Evolutionary conservation across 116 monocot species (phyloP).

Genomic region (Posidonia oceanica): DNA sequence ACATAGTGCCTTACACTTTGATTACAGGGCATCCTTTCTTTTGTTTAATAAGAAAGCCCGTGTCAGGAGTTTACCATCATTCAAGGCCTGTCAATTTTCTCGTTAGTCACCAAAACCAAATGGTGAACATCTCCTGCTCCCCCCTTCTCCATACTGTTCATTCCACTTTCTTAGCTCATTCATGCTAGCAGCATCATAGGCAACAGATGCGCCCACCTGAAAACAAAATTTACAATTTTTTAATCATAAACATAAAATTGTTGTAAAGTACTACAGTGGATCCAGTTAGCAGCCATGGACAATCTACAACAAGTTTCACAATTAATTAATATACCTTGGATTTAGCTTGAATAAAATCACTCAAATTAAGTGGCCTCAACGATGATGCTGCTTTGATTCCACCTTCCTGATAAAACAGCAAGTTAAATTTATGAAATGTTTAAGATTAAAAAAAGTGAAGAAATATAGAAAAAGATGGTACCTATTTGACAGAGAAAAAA

Average conservation of each 20-base stretch:
- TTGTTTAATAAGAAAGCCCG: background rate
- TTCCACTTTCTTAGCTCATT: slow-evolving; percentile 94
- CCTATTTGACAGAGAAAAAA: no score
- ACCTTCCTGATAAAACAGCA: slow-evolving; percentile 23
- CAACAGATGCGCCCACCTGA: slow-evolving; percentile 87
- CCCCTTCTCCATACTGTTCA: slow-evolving; percentile 90
- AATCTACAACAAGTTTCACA: no score
- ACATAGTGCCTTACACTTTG: no score
- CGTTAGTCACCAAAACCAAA: slow-evolving; percentile 72
- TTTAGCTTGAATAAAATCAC: slow-evolving; percentile 82
- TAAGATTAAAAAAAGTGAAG: no score
- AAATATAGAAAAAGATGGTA: no score
- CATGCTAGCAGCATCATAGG: slow-evolving; percentile 90
- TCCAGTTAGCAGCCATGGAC: no score
- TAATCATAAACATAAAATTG: no score
- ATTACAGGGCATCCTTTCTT: slow-evolving; percentile 3
- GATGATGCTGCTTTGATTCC: slow-evolving; percentile 13
- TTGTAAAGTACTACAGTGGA: no score
- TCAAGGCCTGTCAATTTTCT: background rate
- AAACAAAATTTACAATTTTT: background rate
- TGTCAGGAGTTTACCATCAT: background rate
- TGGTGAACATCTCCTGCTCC: slow-evolving; percentile 60
- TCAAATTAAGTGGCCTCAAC: slow-evolving; percentile 58
- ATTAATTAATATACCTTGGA: slow-evolving; percentile 43
- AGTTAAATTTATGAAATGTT: no score